These are phyloP conservation scores for Pleurotus cornucopiae DNA, from an alignment of 768 basidiomycete species.

Conservation along the genomic window DNA sequence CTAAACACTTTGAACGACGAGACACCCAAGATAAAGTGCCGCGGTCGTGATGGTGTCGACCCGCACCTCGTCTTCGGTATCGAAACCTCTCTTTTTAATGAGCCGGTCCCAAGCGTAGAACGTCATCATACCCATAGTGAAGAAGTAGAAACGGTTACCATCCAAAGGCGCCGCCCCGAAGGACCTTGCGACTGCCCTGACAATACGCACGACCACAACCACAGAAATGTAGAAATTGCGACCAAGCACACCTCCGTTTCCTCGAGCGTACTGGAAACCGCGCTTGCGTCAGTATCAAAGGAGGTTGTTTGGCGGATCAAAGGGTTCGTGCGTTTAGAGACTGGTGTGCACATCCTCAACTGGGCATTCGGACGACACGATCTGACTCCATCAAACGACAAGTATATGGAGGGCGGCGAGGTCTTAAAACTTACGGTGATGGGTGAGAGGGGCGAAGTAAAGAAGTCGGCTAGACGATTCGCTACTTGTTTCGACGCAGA, in stretches of 20 bases:
- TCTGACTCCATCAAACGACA: conserved; percentile 32
- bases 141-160: conserved; percentile 79
- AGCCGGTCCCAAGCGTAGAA: conserved; percentile 14
- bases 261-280: conserved; percentile 31
- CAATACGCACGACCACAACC: conserved; percentile 16
- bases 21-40: conserved; percentile 79
- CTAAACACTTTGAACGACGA: conserved; percentile 85
- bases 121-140: conserved; percentile 48
- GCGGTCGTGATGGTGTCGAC: conserved; percentile 61
- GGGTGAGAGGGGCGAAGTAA: conserved; percentile 85
- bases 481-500: conserved; percentile 38
- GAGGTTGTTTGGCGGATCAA: conserved; percentile 82
- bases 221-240: conserved; percentile 13
- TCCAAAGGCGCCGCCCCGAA: conserved; percentile 40
- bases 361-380: conserved; percentile 94
- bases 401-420: conserved; percentile 25
- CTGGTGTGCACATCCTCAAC: conserved; percentile 61
- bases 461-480: conserved; percentile 50
- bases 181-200: conserved; percentile 5
- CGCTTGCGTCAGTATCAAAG: conserved; percentile 53
- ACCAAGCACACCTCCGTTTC: conserved; percentile 1
- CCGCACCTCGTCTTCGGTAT: conserved; percentile 85
- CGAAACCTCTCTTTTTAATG: conserved; percentile 72
- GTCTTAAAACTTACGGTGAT: conserved; percentile 74
- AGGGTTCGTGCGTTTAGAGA: conserved; percentile 66